phyloP scores from a whole-genome alignment of 345 rosid species.

The Syzygium grande region DNA sequence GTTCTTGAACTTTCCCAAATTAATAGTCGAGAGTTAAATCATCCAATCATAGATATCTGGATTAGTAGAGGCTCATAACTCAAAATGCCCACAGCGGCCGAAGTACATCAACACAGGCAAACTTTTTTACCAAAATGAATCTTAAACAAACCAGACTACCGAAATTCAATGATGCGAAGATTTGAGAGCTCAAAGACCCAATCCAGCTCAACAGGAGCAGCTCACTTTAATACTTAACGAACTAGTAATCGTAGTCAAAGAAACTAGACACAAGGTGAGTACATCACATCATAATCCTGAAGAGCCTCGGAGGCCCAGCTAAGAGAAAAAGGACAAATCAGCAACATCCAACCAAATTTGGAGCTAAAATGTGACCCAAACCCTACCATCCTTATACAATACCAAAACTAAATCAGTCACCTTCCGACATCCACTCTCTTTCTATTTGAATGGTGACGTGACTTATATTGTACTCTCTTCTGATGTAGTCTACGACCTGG shows the following conservation, averaged over 20 bases:
- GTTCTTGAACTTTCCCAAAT: not conserved
- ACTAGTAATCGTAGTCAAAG: not conserved
- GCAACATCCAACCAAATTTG: not conserved
- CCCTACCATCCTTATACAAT: not conserved
- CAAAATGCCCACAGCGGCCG: not conserved
- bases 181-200: not conserved
- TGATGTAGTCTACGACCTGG: constrained; percentile 58
- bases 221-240: not conserved
- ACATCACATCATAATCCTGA: not conserved
- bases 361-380: not conserved
- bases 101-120: not conserved
- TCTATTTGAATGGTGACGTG: constrained; percentile 81
- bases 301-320: not conserved
- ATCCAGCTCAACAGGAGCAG: not conserved
- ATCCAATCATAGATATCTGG: not conserved
- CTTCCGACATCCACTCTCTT: constrained; percentile 18
- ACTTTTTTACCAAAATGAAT: not conserved
- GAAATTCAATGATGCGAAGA: not conserved
- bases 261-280: not conserved
- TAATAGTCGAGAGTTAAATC: not conserved
- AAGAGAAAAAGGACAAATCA: not conserved
- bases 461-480: constrained; percentile 62
- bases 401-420: not conserved
- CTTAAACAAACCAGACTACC: not conserved
- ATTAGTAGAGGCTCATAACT: not conserved